Evolutionary conservation across 1,139 yeast species (phyloP).

Genomic region (Maudiozyma humilis): DNA sequence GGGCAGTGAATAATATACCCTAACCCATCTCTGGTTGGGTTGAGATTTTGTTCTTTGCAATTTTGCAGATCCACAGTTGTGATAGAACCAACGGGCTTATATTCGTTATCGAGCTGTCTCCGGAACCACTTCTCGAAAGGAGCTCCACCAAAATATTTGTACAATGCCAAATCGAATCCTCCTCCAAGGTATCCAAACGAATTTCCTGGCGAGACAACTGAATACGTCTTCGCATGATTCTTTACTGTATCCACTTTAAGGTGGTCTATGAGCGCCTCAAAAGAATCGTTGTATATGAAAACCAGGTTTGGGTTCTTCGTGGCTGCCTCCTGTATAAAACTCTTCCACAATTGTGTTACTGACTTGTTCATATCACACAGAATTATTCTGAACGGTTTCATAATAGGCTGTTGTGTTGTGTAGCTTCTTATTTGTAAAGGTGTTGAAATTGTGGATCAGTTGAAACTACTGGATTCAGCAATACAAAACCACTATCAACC

Average conservation of each 20-base stretch:
- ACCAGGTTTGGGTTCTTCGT: slow-evolving; percentile 8
- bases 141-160: slow-evolving; percentile 31
- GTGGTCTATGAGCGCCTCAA: slow-evolving; percentile 11
- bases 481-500: too few relatives aligned
- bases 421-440: too few relatives aligned
- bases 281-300: slow-evolving; percentile 13
- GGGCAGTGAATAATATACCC: slow-evolving; percentile 39
- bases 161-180: slow-evolving; percentile 42
- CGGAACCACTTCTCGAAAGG: slow-evolving; percentile 26
- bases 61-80: slow-evolving; percentile 19
- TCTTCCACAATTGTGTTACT: slow-evolving; percentile 14
- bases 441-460: too few relatives aligned
- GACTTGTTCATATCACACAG: slow-evolving; percentile 20
- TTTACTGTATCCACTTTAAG: slow-evolving; percentile 4
- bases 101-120: slow-evolving; percentile 19
- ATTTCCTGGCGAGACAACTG: slow-evolving; percentile 47
- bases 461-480: too few relatives aligned
- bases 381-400: slow-evolving; percentile 14
- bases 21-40: slow-evolving; percentile 17
- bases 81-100: slow-evolving; percentile 24
- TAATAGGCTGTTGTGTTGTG: too few relatives aligned
- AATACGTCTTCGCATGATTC: slow-evolving; percentile 9
- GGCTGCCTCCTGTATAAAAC: slow-evolving; percentile 9
- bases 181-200: slow-evolving; percentile 45
- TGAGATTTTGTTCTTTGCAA: slow-evolving; percentile 9